These are phyloP conservation scores for Termitomyces sp. DNA, from an alignment of 768 basidiomycete genomes.

Conservation along the genomic window DNA sequence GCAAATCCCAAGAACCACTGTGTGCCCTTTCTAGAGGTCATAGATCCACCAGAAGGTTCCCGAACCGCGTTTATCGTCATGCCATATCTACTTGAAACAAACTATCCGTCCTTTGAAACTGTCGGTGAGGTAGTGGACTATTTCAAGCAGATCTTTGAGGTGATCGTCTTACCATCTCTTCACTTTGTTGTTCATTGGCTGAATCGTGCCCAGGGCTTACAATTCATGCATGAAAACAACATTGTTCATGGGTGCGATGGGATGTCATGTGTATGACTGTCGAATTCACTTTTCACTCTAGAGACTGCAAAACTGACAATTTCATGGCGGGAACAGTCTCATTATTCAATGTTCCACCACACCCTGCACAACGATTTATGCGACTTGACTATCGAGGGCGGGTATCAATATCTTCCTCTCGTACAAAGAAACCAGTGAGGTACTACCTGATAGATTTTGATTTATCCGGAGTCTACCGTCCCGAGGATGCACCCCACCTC, in stretches of 20 bases:
- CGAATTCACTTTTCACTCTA: neutral
- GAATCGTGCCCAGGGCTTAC: neutral
- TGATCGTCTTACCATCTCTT: neutral
- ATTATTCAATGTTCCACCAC: neutral
- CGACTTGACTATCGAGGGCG: neutral
- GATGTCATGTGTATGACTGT: neutral
- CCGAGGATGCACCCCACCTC: constrained; percentile 17
- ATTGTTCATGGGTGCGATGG: neutral
- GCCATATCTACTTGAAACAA: neutral
- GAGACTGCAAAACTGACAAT: neutral
- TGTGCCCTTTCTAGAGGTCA: neutral
- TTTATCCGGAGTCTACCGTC: neutral
- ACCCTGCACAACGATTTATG: neutral
- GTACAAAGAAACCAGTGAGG: neutral
- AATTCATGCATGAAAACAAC: neutral
- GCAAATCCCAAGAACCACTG: neutral
- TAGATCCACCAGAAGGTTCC: neutral
- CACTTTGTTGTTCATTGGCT: neutral
- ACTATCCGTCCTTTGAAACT: neutral
- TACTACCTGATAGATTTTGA: neutral
- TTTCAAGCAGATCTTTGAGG: neutral
- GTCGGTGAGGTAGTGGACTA: neutral
- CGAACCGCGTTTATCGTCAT: neutral
- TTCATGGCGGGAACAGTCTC: neutral
- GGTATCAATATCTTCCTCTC: neutral